These are phyloP conservation scores for Parastagonospora avenae DNA, from an alignment of 2,329 filamentous ascomycete species.

Conservation along the genomic window DNA sequence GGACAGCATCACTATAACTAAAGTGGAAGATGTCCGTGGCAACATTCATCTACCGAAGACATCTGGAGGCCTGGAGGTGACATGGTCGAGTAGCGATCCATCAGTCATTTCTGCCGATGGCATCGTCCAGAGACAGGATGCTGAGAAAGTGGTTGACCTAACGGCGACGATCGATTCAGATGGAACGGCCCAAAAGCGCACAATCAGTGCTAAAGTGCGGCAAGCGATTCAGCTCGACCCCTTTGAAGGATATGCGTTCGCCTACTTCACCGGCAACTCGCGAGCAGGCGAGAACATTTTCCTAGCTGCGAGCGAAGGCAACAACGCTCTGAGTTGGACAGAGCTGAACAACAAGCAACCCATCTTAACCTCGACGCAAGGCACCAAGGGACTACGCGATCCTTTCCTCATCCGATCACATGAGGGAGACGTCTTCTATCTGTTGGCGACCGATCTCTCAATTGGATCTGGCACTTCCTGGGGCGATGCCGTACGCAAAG, in stretches of 20 bases:
- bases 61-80: constrained; percentile 38
- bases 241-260: constrained; percentile 57
- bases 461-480: constrained; percentile 61
- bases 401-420: constrained; percentile 59
- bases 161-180: constrained; percentile 42
- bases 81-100: constrained; percentile 45
- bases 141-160: constrained; percentile 38
- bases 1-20: constrained; percentile 25
- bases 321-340: constrained; percentile 58
- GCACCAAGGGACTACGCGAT: constrained; percentile 58
- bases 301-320: constrained; percentile 58
- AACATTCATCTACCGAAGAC: constrained; percentile 46
- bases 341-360: constrained; percentile 57
- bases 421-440: constrained; percentile 58
- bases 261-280: constrained; percentile 57
- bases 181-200: constrained; percentile 26
- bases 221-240: constrained; percentile 39
- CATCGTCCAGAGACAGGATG: constrained; percentile 42
- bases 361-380: constrained; percentile 52
- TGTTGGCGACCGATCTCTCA: constrained; percentile 60
- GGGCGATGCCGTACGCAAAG: constrained; percentile 53
- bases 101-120: constrained; percentile 45
- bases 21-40: constrained; percentile 48
- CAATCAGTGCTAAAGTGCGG: constrained; percentile 44
- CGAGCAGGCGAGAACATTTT: constrained; percentile 58